Evolutionary conservation across 805 yeast genomes (phyloP).

Genomic region (Nakazawaea laoshanensis): DNA sequence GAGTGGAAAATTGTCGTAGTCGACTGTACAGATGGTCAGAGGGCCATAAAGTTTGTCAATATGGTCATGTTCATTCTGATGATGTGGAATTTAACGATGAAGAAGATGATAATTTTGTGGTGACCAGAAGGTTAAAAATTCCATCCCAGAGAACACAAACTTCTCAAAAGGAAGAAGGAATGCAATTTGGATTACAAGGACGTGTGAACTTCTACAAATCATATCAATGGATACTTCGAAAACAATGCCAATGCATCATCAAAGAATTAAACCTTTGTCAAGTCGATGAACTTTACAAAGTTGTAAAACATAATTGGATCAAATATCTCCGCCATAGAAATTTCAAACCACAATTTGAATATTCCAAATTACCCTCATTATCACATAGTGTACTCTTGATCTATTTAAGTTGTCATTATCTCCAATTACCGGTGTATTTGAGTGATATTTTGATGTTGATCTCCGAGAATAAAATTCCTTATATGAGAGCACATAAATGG

Average conservation of each 20-base stretch:
- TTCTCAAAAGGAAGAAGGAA: constrained; percentile 12
- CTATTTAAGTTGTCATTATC: constrained; percentile 40
- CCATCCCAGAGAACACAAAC: constrained; percentile 27
- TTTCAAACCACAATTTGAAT: not conserved
- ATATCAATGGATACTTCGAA: constrained; percentile 27
- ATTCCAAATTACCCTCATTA: constrained; percentile 4
- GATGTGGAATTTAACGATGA: constrained; percentile 75
- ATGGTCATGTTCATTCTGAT: constrained; percentile 84
- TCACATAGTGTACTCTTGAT: constrained; percentile 27
- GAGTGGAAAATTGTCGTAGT: constrained; percentile 83
- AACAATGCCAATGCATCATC: constrained; percentile 1
- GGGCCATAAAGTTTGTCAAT: constrained; percentile 80
- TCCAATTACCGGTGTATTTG: constrained; percentile 41
- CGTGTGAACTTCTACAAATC: constrained; percentile 32
- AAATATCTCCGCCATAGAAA: not conserved
- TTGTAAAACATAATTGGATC: constrained; percentile 5
- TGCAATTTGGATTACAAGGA: constrained; percentile 42
- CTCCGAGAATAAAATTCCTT: constrained; percentile 39
- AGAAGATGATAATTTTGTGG: constrained; percentile 49
- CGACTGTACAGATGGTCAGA: constrained; percentile 61
- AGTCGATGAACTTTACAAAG: not conserved
- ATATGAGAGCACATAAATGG: constrained; percentile 27
- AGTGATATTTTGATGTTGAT: constrained; percentile 37
- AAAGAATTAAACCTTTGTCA: not conserved
- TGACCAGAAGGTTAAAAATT: constrained; percentile 48